These are phyloP conservation scores for Isochrysis galbana DNA, from an alignment of 78 protist species.

Conservation along the genomic window DNA sequence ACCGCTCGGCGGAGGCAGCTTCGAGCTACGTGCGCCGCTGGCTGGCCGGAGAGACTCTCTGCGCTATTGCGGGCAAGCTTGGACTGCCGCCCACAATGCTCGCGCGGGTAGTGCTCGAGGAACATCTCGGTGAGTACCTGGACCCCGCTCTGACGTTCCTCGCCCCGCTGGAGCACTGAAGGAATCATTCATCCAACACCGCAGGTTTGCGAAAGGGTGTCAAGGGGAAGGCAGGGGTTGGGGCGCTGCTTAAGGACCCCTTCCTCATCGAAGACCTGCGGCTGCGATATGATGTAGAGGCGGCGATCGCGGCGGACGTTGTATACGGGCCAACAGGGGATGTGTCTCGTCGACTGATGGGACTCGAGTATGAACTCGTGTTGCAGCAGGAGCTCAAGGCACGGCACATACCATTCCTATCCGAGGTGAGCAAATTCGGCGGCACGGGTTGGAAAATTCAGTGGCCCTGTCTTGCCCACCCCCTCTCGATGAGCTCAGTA, in stretches of 20 bases:
- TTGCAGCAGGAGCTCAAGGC: not conserved
- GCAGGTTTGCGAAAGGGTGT: not conserved
- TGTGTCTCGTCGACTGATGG: not conserved
- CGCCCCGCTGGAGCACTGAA: not conserved
- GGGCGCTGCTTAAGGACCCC: not conserved
- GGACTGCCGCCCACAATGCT: not conserved
- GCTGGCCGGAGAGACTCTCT: not conserved
- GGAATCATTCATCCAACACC: not conserved
- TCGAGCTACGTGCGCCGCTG: not conserved
- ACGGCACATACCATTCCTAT: not conserved
- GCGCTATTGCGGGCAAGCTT: not conserved
- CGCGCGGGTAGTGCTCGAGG: not conserved
- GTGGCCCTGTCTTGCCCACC: too few species aligned
- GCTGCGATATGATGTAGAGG: not conserved
- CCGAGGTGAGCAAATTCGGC: too few species aligned
- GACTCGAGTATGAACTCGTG: not conserved
- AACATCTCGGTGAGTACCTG: not conserved
- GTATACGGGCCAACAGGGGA: not conserved
- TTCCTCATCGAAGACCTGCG: not conserved
- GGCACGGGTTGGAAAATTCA: too few species aligned
- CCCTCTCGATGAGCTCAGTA: too few species aligned
- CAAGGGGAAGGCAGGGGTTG: not conserved
- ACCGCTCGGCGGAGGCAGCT: not conserved
- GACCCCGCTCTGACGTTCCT: not conserved
- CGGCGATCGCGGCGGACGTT: not conserved